A percentile compares a stretch with the other conserved stretches of the same genome.
Evolutionary conservation across 2,329 filamentous ascomycete species (phyloP).

Genomic region (Alternaria tenuissima): DNA sequence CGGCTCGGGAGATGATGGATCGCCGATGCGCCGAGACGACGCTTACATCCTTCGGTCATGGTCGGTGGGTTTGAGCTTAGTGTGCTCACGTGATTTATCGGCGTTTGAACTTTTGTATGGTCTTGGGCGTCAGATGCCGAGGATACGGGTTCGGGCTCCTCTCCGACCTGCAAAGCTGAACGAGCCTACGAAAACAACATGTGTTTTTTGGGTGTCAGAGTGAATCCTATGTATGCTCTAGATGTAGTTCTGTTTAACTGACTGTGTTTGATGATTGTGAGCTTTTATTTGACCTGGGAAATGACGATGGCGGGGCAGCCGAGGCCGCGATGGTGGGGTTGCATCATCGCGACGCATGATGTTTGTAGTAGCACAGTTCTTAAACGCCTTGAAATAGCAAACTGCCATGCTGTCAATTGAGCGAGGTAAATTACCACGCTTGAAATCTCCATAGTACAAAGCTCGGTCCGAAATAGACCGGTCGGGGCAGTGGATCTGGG

Average conservation of each 20-base stretch:
- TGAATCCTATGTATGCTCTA: rapidly evolving
- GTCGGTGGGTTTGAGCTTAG: background rate
- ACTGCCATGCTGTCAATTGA: background rate
- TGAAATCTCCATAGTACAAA: background rate
- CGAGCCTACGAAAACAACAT: background rate
- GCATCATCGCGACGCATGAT: conserved; percentile 5
- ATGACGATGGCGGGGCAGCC: conserved; percentile 16
- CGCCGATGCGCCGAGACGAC: background rate
- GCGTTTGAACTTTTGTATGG: conserved; percentile 15
- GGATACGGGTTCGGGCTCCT: background rate
- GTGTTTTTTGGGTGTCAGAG: too few relatives aligned
- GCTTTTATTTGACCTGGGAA: background rate
- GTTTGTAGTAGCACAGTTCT: conserved; percentile 18
- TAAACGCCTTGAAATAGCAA: background rate
- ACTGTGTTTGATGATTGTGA: background rate
- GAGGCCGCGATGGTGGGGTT: conserved; percentile 12
- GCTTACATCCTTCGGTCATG: background rate
- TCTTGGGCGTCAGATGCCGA: conserved; percentile 15
- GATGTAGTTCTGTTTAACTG: background rate
- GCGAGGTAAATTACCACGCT: conserved; percentile 23
- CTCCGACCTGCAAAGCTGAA: background rate
- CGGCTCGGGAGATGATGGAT: background rate
- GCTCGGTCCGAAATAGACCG: conserved; percentile 37
- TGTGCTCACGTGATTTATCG: conserved; percentile 20
- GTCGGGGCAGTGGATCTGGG: conserved; percentile 16